Evolutionary conservation across 2,329 filamentous ascomycete genomes (phyloP).

Genomic region (Seiridium cupressi): DNA sequence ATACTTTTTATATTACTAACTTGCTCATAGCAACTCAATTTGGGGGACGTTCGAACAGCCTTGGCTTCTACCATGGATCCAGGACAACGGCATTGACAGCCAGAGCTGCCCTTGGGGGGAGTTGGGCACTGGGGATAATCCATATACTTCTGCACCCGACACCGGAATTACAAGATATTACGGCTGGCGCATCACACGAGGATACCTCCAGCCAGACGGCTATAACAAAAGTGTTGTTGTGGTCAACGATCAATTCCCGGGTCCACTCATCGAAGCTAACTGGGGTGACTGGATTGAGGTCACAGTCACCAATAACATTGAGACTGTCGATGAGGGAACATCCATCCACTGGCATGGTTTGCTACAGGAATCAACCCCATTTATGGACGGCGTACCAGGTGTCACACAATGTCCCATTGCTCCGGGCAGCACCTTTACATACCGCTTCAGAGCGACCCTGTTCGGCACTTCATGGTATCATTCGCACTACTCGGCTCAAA

Average conservation of each 20-base stretch:
- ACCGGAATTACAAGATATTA: conserved; percentile 56
- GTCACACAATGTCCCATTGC: conserved; percentile 65
- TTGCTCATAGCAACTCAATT: conserved; percentile 17
- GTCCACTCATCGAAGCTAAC: conserved; percentile 50
- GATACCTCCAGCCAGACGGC: conserved; percentile 53
- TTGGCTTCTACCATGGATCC: conserved; percentile 27
- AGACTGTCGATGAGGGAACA: conserved; percentile 33
- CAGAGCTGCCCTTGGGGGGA: conserved; percentile 46
- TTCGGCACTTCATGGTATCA: conserved; percentile 61
- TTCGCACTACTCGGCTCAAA: conserved; percentile 58
- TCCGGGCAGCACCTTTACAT: conserved; percentile 55
- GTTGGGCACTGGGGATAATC: conserved; percentile 43
- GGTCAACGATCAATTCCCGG: conserved; percentile 53
- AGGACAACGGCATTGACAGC: conserved; percentile 10
- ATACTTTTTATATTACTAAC: not conserved
- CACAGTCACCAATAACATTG: conserved; percentile 27
- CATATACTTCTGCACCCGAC: conserved; percentile 44
- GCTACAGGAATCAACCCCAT: conserved; percentile 44
- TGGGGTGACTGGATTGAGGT: conserved; percentile 40
- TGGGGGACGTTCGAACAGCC: conserved; percentile 32
- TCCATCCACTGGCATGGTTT: conserved; percentile 56
- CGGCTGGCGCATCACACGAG: conserved; percentile 51
- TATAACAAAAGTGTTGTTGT: conserved; percentile 41
- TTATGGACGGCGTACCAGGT: conserved; percentile 52
- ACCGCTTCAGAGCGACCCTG: conserved; percentile 50